Conservation (phyloP, 225 moss, liverwort and hornwort genomes). For the Neckera pumila region DNA sequence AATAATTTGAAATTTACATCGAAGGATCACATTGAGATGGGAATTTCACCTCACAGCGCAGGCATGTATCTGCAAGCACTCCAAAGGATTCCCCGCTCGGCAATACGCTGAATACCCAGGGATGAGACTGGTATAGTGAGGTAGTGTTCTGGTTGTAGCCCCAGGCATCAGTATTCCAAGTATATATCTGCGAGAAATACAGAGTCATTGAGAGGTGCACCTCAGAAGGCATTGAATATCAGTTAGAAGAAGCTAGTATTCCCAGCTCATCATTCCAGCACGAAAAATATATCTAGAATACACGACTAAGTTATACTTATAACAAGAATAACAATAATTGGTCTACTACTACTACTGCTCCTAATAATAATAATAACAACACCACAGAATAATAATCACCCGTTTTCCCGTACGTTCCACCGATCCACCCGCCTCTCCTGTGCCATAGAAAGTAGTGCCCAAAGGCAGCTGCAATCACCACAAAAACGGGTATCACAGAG, state of each 20-base stretch:
- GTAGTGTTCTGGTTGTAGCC: slow-evolving; percentile 77
- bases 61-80: slow-evolving; percentile 70
- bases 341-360: too few relatives aligned
- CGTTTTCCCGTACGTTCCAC: slow-evolving; percentile 78
- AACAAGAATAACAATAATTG: background rate
- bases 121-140: slow-evolving; percentile 85
- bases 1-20: background rate
- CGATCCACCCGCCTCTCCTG: slow-evolving; percentile 73
- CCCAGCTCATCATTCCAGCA: background rate
- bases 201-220: background rate
- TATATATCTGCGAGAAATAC: slow-evolving; percentile 40
- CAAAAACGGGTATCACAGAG: background rate
- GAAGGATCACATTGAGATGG: background rate
- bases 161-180: slow-evolving; percentile 98
- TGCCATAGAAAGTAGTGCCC: slow-evolving; percentile 81
- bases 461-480: slow-evolving; percentile 42
- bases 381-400: slow-evolving; percentile 10
- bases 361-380: background rate
- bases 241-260: background rate
- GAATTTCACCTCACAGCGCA: slow-evolving; percentile 56
- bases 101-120: slow-evolving; percentile 82
- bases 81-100: slow-evolving; percentile 72
- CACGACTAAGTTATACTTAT: background rate
- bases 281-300: background rate
- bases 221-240: background rate